Evolutionary conservation across 495 filamentous ascomycete genomes (phyloP).

Genomic region (Annulohypoxylon maeteangense): DNA sequence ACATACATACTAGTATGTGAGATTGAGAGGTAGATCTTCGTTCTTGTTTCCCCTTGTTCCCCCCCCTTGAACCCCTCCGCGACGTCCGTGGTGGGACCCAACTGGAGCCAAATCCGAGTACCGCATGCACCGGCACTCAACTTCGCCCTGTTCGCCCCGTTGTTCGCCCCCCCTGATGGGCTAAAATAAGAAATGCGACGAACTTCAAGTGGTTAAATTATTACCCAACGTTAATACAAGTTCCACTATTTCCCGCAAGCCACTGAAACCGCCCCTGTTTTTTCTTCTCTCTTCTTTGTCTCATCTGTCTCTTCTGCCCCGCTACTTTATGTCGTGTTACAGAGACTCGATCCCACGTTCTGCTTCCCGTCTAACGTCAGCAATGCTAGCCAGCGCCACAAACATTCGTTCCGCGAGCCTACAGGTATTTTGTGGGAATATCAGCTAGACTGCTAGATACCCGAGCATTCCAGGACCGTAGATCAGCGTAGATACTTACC

Average conservation of each 20-base stretch:
- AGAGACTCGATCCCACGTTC: constrained; percentile 15
- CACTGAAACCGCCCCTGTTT: background rate
- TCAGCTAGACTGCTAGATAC: background rate
- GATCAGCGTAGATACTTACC: background rate
- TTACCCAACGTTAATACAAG: background rate
- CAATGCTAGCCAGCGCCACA: constrained; percentile 15
- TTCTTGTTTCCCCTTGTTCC: background rate
- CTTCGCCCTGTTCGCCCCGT: too few relatives aligned
- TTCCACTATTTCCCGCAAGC: constrained; percentile 23
- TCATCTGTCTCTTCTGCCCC: too few relatives aligned
- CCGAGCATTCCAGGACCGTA: background rate
- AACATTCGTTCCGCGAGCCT: constrained; percentile 6
- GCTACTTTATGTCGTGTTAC: constrained; percentile 24
- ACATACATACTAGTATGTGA: constrained; percentile 11
- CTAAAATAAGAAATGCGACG: background rate
- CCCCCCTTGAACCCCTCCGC: background rate
- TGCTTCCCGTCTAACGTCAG: constrained; percentile 40
- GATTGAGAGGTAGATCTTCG: constrained; percentile 12
- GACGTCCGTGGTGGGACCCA: constrained; percentile 6
- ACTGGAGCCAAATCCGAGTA: background rate
- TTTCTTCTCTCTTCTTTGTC: background rate
- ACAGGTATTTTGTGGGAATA: background rate
- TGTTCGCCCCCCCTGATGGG: background rate
- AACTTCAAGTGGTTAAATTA: constrained; percentile 12
- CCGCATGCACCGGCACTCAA: background rate